Evolutionary conservation across 805 yeast species (phyloP).

Genomic region (Candida cerambycidarum): DNA sequence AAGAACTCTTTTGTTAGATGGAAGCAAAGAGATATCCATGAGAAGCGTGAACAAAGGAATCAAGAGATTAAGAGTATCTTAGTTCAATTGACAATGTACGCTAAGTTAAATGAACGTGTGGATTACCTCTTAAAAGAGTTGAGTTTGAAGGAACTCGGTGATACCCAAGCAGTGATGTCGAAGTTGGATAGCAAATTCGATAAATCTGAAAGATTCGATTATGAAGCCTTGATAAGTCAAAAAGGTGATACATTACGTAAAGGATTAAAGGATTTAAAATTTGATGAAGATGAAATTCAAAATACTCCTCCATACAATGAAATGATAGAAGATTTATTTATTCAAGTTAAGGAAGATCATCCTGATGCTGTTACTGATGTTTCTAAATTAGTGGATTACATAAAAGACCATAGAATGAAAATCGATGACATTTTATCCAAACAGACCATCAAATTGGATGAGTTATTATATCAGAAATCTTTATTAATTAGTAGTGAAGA

Average conservation of each 20-base stretch:
- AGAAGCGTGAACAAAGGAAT: constrained; percentile 79
- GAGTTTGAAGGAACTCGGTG: constrained; percentile 37
- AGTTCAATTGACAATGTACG: constrained; percentile 79
- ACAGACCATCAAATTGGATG: constrained; percentile 65
- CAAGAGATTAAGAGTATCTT: constrained; percentile 73
- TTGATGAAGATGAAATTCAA: constrained; percentile 36
- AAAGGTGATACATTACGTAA: constrained; percentile 47
- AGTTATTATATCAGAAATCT: constrained; percentile 67
- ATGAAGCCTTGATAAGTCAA: constrained; percentile 31
- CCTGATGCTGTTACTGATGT: constrained; percentile 45
- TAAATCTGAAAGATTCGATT: constrained; percentile 54
- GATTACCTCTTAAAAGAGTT: constrained; percentile 55
- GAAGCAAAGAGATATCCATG: constrained; percentile 98
- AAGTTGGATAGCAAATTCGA: constrained; percentile 56
- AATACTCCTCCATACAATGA: constrained; percentile 73
- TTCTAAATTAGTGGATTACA: constrained; percentile 35
- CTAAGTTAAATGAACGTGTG: constrained; percentile 69
- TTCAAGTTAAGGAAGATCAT: constrained; percentile 68
- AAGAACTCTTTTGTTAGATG: constrained; percentile 87
- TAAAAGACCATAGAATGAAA: constrained; percentile 64
- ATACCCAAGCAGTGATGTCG: constrained; percentile 29
- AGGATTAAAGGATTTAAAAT: constrained; percentile 39
- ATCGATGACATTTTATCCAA: constrained; percentile 64
- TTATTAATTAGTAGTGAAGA: constrained; percentile 86
- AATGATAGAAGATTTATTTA: constrained; percentile 86